Evolutionary conservation across 805 yeast species (phyloP), one percentile per base, ranked within the genome.

Genomic region (Saturnispora halmiae): DNA sequence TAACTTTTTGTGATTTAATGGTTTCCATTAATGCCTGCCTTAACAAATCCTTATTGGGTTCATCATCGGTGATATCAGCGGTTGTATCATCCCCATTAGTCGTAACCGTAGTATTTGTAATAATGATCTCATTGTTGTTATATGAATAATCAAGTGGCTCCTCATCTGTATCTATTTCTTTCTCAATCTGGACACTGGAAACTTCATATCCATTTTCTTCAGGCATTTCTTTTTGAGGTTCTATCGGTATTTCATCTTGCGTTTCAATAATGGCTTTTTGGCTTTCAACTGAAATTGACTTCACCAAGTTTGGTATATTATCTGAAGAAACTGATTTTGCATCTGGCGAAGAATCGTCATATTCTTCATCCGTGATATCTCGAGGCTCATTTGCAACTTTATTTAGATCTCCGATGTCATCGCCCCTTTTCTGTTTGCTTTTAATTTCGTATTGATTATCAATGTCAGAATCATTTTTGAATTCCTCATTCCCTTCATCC

Each of bases 1-100:
- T 28, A 9, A 34, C n/a, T 46, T 42, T 34, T 55, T 55, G 55
- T 9, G 53, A 45, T 36, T 51, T 46, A 31, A 63, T 46, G 1
- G 58, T 46, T 11, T 56, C 52, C 35, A 52, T 52, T n/a, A 45
- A 29, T 14, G 48, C 38, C 16, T 30, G 36, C 27, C 42, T 44
- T 10, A 46, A 41, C 10, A 36, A 15, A 13, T 34, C 46, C 13
- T 36, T 37, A 20, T 20, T 42, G 9, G 44, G 34, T 24, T 33
- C 41, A 14, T 38, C 38, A 3, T n/a, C 34, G 9, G 25, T 22
- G 2, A n/a, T 32, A 20, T 30, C 33, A 7, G 4, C 41, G 19
- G 24, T 31, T 15, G 30, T 27, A 13, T 31, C 39, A 8, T 31
- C 26, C 27, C 15, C 21, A 25, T 20, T 27, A 4, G 44, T 19